phyloP scores from a whole-genome alignment of 805 yeast species.

The Starmerella asiatica region DNA sequence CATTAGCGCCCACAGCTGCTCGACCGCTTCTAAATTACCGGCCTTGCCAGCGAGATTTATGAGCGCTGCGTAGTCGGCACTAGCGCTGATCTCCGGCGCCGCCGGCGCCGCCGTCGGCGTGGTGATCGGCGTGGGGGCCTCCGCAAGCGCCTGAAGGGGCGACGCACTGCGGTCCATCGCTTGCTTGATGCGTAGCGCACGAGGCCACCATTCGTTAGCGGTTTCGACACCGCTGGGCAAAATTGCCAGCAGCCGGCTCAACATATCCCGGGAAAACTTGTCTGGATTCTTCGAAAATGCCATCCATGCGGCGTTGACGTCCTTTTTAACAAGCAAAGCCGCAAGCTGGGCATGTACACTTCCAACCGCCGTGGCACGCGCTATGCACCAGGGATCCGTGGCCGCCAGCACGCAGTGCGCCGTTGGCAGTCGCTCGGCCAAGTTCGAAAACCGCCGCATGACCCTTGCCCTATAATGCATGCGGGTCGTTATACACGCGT shows the following conservation, averaged over 20 bases:
- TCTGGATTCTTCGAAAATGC: slow-evolving; percentile 1
- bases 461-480: background rate
- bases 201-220: slow-evolving; percentile 18
- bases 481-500: too few species aligned
- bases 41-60: slow-evolving; percentile 23
- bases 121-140: too few species aligned
- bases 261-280: slow-evolving; percentile 7
- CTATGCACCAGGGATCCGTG: slow-evolving; percentile 7
- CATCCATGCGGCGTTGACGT: slow-evolving; percentile 12
- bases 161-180: slow-evolving; percentile 11
- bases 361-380: background rate
- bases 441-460: background rate
- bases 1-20: slow-evolving; percentile 23
- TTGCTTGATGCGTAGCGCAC: slow-evolving; percentile 16
- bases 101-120: slow-evolving; percentile 3
- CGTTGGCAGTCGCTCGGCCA: slow-evolving; percentile 7
- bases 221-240: slow-evolving; percentile 17
- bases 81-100: slow-evolving; percentile 2
- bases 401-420: slow-evolving; percentile 8
- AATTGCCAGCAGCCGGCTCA: slow-evolving; percentile 8
- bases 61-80: slow-evolving; percentile 21
- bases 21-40: slow-evolving; percentile 16
- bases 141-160: background rate
- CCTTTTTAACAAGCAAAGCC: slow-evolving; percentile 7
- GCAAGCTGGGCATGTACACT: slow-evolving; percentile 1